phyloP scores from a whole-genome alignment of 192 early-diverging fungal species.

The Podila epicladia region DNA sequence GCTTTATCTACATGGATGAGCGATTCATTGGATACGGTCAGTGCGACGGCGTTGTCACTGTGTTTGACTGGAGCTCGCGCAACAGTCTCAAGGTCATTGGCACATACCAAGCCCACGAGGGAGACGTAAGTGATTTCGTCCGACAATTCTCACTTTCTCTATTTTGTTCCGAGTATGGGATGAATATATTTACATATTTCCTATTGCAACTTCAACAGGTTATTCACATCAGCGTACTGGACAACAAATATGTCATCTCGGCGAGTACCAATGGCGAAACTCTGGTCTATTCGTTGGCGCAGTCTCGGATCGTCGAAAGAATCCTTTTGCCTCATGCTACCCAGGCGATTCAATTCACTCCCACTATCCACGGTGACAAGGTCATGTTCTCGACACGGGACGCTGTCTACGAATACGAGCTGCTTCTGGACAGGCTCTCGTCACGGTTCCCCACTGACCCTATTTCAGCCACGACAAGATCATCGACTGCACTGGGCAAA shows the following conservation, averaged over 20 bases:
- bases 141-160: not conserved
- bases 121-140: conserved; percentile 27
- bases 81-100: conserved; percentile 25
- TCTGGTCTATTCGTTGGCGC: conserved; percentile 26
- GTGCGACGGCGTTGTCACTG: conserved; percentile 33
- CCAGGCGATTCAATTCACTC: conserved; percentile 43
- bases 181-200: not conserved
- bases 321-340: conserved; percentile 45
- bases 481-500: not conserved
- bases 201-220: conserved; percentile 9
- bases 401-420: conserved; percentile 44
- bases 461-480: not conserved
- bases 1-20: conserved; percentile 42
- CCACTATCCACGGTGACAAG: conserved; percentile 37
- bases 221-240: conserved; percentile 34
- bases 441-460: not conserved
- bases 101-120: conserved; percentile 34
- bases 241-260: conserved; percentile 29
- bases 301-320: conserved; percentile 18
- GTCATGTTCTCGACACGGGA: conserved; percentile 50
- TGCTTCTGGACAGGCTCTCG: conserved; percentile 18
- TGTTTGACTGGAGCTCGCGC: conserved; percentile 48
- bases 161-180: not conserved
- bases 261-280: conserved; percentile 49
- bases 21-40: conserved; percentile 43